These are phyloP conservation scores for Cladosporium halotolerans DNA, from an alignment of 2,329 filamentous ascomycete genomes.

Conservation along the genomic window DNA sequence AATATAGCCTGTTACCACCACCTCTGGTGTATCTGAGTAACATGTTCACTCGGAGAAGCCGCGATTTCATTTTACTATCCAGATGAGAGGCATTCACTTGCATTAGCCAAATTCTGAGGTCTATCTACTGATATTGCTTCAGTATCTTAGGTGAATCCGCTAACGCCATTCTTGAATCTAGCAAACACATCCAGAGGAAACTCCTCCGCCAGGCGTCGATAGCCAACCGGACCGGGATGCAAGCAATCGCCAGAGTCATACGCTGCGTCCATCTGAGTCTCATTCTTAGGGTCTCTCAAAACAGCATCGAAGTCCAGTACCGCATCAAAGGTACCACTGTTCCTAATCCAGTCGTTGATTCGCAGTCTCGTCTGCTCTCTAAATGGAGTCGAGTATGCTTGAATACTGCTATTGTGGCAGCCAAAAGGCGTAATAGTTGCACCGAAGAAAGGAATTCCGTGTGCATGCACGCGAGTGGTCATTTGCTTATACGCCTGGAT, in stretches of 20 bases:
- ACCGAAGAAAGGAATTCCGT: constrained; percentile 52
- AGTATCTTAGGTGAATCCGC: constrained; percentile 13
- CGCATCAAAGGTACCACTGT: constrained; percentile 51
- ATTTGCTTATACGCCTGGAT: constrained; percentile 56
- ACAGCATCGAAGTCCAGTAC: constrained; percentile 58
- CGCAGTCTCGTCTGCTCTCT: constrained; percentile 52
- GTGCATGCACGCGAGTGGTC: constrained; percentile 46
- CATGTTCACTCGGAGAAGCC: too few species aligned
- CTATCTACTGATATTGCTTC: too few species aligned
- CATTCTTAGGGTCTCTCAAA: constrained; percentile 46
- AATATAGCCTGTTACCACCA: too few species aligned
- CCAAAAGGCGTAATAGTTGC: constrained; percentile 62
- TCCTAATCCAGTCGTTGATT: constrained; percentile 57
- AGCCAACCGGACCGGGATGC: constrained; percentile 56
- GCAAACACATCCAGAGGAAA: constrained; percentile 54
- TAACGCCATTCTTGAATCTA: constrained; percentile 19
- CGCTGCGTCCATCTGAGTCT: constrained; percentile 43
- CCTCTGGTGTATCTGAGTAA: too few species aligned
- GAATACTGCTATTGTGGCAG: constrained; percentile 35
- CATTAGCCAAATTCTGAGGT: too few species aligned
- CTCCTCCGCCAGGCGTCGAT: constrained; percentile 52
- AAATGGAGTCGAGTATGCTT: constrained; percentile 50
- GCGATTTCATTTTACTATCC: too few species aligned
- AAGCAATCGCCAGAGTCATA: constrained; percentile 60
- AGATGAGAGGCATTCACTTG: too few species aligned